Conservation (phyloP, 192 early-diverging fungal genomes). For the Backusella tuberculispora region DNA sequence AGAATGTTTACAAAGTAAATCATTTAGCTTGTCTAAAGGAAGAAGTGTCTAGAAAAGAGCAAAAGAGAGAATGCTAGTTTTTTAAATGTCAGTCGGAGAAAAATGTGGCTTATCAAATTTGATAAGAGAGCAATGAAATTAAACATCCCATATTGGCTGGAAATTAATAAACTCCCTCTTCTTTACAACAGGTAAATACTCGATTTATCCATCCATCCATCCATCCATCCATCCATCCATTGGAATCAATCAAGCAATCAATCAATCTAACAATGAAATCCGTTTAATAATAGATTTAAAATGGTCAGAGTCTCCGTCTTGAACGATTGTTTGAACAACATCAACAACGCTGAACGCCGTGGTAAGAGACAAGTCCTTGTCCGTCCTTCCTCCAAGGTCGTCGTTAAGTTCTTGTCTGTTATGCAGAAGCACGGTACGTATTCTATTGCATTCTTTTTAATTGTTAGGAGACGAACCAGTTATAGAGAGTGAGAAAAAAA, state of each 20-base stretch:
- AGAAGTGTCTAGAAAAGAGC: neutral
- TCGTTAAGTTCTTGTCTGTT: constrained; percentile 97
- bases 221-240: constrained; percentile 36
- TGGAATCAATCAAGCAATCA: neutral
- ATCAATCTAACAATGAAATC: neutral
- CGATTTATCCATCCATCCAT: constrained; percentile 41
- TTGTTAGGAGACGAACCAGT: too few relatives aligned
- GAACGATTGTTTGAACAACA: constrained; percentile 97
- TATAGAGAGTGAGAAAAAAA: too few relatives aligned
- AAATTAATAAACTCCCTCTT: constrained; percentile 1
- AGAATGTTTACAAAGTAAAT: too few relatives aligned
- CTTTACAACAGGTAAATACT: constrained; percentile 11
- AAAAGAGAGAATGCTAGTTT: neutral
- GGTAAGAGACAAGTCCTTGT: constrained; percentile 98
- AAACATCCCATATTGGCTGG: neutral
- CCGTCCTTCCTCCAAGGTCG: constrained; percentile 97
- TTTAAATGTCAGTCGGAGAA: constrained; percentile 6
- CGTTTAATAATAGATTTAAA: constrained; percentile 42
- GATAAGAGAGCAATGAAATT: neutral
- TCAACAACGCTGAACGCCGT: constrained; percentile 98
- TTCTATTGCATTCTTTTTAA: too few relatives aligned
- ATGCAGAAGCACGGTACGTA: constrained; percentile 97
- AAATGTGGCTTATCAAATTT: neutral
- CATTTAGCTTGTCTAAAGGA: too few relatives aligned
- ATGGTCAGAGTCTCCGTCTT: constrained; percentile 97